Base-by-base conservation (phyloP, 495 filamentous ascomycete species). In the Pyrenula massariospora region DNA sequence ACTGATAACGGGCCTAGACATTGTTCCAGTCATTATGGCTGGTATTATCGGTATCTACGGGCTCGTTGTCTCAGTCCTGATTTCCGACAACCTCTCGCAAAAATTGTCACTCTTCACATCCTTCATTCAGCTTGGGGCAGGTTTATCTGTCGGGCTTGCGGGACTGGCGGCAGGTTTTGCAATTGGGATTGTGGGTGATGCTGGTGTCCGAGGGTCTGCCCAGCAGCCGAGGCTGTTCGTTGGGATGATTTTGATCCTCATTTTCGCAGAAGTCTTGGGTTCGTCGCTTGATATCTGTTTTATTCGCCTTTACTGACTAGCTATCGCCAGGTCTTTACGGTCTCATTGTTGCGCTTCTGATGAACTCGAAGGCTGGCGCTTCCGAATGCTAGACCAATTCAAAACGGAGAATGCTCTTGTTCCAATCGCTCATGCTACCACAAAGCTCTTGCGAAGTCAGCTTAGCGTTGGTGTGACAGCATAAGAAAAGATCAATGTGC, bases 21-120 rank as follows among this genome's bases (percentile, higher is more conserved):
- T 98, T 68, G 91, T 98, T 58, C 93, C 93, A 67, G 93, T 98
- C 73, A 95, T 99, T 82, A 99, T 99, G 93, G 93, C 93, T 79
- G 93, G 93, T 97, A 99, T 99, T 77, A 96, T 99, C 73, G 94
- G 88, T 85, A 99, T 99, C 75, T 99, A 99, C 80, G 93, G 93
- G 65, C 83, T 99, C 54, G 93, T 99, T 77, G 93, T 99, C 55
- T 96, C 92, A 2, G 93, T 99, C 73, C 73, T 99, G 68, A 91
- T 99, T 71, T 96, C 94, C 64, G 91, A 94, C 73, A 84, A 85
- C 64, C 78, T 99, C 62, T 78, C 75, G 60, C 94, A 99, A 75
- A 60, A 85, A 55, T 75, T 87, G 57, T 78, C 94, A 55, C 84
- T 99, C 54, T 99, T 87, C 78, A 92, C 91, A 53, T 86, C 87